A percentile compares a stretch with the other conserved stretches of the same genome.
Conservation (phyloP, 2,329 filamentous ascomycete genomes). For the Ophiostoma pallidulum region DNA sequence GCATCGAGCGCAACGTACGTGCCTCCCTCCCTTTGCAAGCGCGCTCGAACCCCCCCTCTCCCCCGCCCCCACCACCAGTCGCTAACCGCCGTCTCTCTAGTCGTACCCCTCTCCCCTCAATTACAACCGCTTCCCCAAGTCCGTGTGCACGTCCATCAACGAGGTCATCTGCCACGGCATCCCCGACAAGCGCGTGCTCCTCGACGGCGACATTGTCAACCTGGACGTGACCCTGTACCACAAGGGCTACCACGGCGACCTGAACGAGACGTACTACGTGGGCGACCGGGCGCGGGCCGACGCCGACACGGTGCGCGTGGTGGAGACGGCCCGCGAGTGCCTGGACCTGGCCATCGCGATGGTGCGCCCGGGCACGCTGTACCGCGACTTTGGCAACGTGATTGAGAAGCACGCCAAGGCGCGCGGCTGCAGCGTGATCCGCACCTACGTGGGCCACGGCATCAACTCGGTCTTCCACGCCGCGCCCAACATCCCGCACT, state of each 20-base stretch:
- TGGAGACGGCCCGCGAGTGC: slow-evolving; percentile 82
- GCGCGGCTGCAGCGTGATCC: slow-evolving; percentile 78
- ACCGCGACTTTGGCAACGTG: slow-evolving; percentile 85
- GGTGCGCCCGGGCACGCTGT: slow-evolving; percentile 86
- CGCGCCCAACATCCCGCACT: slow-evolving; percentile 90
- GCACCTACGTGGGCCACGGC: slow-evolving; percentile 93
- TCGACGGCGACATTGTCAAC: slow-evolving; percentile 94
- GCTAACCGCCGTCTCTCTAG: slow-evolving; percentile 39
- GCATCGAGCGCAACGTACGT: slow-evolving; percentile 80
- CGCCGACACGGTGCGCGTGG: slow-evolving; percentile 78
- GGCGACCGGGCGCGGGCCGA: slow-evolving; percentile 78
- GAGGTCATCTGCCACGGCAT: slow-evolving; percentile 99
- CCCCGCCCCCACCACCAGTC: neutral
- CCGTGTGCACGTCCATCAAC: slow-evolving; percentile 91
- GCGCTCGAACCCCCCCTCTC: slow-evolving; percentile 27
- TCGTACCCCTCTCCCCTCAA: slow-evolving; percentile 92
- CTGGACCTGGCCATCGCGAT: slow-evolving; percentile 83
- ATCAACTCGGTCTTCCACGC: slow-evolving; percentile 92
- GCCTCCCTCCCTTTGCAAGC: too few relatives aligned
- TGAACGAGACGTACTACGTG: slow-evolving; percentile 98
- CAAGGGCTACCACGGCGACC: slow-evolving; percentile 86
- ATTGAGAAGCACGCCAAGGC: slow-evolving; percentile 94
- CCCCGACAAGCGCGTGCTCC: slow-evolving; percentile 75
- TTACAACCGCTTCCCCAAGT: slow-evolving; percentile 96
- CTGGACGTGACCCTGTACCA: slow-evolving; percentile 94